Percentiles rank a stretch among this genome's conserved stretches.
Evolutionary conservation across 2,329 filamentous ascomycete species (phyloP).

Genomic region (Nigrospora sphaerica): DNA sequence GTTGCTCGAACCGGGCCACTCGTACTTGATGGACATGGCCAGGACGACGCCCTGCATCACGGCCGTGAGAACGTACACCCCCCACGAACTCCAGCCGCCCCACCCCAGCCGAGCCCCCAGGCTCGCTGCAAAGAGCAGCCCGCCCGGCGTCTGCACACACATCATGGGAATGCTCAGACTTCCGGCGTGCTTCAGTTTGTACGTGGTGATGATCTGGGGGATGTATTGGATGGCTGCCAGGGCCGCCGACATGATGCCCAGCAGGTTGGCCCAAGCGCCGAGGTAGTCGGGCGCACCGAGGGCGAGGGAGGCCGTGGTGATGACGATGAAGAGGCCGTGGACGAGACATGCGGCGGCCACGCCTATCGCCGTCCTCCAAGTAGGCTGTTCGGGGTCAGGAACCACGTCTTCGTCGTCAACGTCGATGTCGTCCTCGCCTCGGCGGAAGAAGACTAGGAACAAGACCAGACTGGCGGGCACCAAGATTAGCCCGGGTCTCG

Average conservation of each 20-base stretch:
- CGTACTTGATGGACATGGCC: conserved; percentile 72
- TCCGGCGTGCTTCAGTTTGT: conserved; percentile 74
- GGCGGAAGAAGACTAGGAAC: conserved; percentile 91
- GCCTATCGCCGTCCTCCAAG: conserved; percentile 70
- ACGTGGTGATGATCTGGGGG: conserved; percentile 92
- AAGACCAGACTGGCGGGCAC: conserved; percentile 61
- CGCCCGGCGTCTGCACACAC: conserved; percentile 93
- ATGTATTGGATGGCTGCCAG: conserved; percentile 88
- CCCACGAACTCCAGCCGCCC: conserved; percentile 92
- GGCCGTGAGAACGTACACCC: conserved; percentile 82
- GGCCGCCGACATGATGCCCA: conserved; percentile 71
- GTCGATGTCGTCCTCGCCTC: conserved; percentile 45
- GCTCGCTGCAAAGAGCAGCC: conserved; percentile 82
- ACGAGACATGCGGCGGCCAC: conserved; percentile 68
- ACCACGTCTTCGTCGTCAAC: conserved; percentile 40
- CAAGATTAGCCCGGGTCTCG: too few species aligned
- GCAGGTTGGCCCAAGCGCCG: conserved; percentile 73
- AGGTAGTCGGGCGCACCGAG: conserved; percentile 57
- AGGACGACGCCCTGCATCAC: conserved; percentile 76
- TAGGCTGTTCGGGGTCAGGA: conserved; percentile 43
- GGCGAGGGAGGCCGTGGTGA: conserved; percentile 63
- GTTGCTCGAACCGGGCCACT: conserved; percentile 29
- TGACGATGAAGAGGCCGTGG: conserved; percentile 65
- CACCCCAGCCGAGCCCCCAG: conserved; percentile 71
- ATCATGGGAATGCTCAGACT: conserved; percentile 96